These are phyloP conservation scores for Kluyveromyces sp. DNA, from an alignment of 1,139 yeast species.

Conservation along the genomic window DNA sequence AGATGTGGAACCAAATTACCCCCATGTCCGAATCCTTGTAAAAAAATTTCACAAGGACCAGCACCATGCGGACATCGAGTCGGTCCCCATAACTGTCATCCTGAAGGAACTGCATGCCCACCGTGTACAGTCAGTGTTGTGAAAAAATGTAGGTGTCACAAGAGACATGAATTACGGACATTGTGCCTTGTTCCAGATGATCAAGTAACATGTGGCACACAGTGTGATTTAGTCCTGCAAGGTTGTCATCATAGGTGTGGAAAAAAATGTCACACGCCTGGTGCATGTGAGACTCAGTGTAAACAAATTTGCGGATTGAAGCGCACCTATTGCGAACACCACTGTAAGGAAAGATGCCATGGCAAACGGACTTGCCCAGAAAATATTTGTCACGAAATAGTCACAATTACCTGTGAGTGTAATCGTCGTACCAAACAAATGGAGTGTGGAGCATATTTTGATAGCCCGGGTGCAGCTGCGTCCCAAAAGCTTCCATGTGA, in stretches of 20 bases:
- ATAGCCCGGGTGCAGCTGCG: slow-evolving; percentile 18
- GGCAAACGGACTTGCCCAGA: slow-evolving; percentile 47
- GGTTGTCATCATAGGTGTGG: slow-evolving; percentile 68
- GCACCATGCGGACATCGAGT: slow-evolving; percentile 70
- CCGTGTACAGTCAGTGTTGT: slow-evolving; percentile 65
- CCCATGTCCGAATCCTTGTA: slow-evolving; percentile 63
- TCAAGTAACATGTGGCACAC: slow-evolving; percentile 63
- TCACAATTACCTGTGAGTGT: slow-evolving; percentile 55
- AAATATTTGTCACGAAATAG: slow-evolving; percentile 44
- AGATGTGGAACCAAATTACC: slow-evolving; percentile 77
- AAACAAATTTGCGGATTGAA: slow-evolving; percentile 48
- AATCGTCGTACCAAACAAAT: slow-evolving; percentile 44
- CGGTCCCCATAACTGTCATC: slow-evolving; percentile 73
- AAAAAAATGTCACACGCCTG: slow-evolving; percentile 41
- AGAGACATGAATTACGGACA: slow-evolving; percentile 45
- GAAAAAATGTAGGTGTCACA: slow-evolving; percentile 68
- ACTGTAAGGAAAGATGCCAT: slow-evolving; percentile 62
- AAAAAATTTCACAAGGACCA: slow-evolving; percentile 35
- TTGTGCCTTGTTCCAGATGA: slow-evolving; percentile 54
- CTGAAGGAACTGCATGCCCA: slow-evolving; percentile 57
- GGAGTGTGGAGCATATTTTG: slow-evolving; percentile 48
- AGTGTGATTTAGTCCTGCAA: slow-evolving; percentile 49
- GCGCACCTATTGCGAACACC: slow-evolving; percentile 53
- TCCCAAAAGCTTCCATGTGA: slow-evolving; percentile 44
- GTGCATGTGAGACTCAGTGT: slow-evolving; percentile 41